These are phyloP conservation scores for Ophiostoma himal-ulmi DNA, from an alignment of 2,329 filamentous ascomycete species.

Conservation along the genomic window DNA sequence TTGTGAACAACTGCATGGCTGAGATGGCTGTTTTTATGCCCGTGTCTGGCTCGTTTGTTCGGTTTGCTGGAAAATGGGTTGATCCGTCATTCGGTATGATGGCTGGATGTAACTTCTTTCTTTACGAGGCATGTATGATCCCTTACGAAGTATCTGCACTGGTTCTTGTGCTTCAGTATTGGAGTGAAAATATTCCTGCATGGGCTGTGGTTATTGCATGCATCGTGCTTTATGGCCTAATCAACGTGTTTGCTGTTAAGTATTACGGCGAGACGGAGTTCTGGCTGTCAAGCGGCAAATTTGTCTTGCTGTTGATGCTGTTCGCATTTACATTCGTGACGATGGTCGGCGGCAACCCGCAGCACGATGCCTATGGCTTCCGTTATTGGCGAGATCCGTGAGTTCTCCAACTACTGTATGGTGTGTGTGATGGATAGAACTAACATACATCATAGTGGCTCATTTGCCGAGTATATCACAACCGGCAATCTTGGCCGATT, in stretches of 20 bases:
- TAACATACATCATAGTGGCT: slow-evolving; percentile 29
- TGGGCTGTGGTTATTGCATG: slow-evolving; percentile 51
- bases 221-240: slow-evolving; percentile 33
- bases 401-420: too few species aligned
- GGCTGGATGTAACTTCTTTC: slow-evolving; percentile 41
- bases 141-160: slow-evolving; percentile 40
- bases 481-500: slow-evolving; percentile 38
- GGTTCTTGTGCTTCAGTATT: slow-evolving; percentile 41
- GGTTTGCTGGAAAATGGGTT: slow-evolving; percentile 59
- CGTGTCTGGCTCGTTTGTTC: slow-evolving; percentile 57
- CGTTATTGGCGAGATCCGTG: slow-evolving; percentile 39
- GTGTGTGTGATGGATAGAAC: neutral
- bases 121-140: slow-evolving; percentile 39
- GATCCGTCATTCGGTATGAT: slow-evolving; percentile 59
- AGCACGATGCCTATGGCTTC: slow-evolving; percentile 42
- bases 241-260: slow-evolving; percentile 34
- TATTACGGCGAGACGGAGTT: slow-evolving; percentile 41
- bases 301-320: slow-evolving; percentile 49
- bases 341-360: slow-evolving; percentile 51
- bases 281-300: slow-evolving; percentile 42
- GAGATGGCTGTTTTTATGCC: slow-evolving; percentile 61
- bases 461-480: slow-evolving; percentile 35
- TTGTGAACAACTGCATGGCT: slow-evolving; percentile 60
- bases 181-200: slow-evolving; percentile 41
- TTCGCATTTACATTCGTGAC: slow-evolving; percentile 52